Base-by-base conservation (phyloP, 768 basidiomycete genomes). In the Lactarius psammicola region DNA sequence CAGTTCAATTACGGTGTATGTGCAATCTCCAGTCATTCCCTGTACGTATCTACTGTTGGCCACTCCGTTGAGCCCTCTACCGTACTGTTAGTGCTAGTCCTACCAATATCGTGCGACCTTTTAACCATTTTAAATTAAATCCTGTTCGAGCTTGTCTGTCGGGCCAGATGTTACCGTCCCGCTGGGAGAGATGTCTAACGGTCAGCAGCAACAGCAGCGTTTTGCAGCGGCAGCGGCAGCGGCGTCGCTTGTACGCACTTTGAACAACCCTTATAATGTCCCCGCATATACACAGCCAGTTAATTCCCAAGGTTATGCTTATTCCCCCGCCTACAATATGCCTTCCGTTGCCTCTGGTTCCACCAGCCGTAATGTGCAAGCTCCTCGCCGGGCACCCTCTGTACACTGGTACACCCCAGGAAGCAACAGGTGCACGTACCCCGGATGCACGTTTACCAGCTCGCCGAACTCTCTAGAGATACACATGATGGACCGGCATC, bases 401-500 rank as follows among this genome's bases (percentile, higher is more conserved):
- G 64, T 61, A 6, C 70, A 68, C n/a, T 88, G 87, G 87, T 86
- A 88, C 72, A 86, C 85, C 63, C 72, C 84, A 46, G 91, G 91
- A 4, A 81, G 78, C 69, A 74, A 69, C 68, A 81, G 82, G 61
- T 93, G 91, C 73, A 80, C 82, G 9, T 80, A 88, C 70, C 79
- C 76, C 51, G 80, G 81, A n/a, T 95, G 92, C 73, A 70, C 74
- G 7, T 95, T 91, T 71, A 78, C 78, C 44, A 92, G 89, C 38
- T 87, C 90, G 4, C 77, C 79, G 46, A 90, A 90, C 73, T 78
- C 84, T 30, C 84, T 93, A 18, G 88, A 93, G 74, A 80, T 79
- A 33, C 93, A 95, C 72, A 88, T 86, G 86, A 94, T 93, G 92
- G 92, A 94, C 70, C 82, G 92, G n/a, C 92, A 94, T 74, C 80